phyloP scores from a whole-genome alignment of 2,329 filamentous ascomycete species.

The Aspergillus phoenicis region DNA sequence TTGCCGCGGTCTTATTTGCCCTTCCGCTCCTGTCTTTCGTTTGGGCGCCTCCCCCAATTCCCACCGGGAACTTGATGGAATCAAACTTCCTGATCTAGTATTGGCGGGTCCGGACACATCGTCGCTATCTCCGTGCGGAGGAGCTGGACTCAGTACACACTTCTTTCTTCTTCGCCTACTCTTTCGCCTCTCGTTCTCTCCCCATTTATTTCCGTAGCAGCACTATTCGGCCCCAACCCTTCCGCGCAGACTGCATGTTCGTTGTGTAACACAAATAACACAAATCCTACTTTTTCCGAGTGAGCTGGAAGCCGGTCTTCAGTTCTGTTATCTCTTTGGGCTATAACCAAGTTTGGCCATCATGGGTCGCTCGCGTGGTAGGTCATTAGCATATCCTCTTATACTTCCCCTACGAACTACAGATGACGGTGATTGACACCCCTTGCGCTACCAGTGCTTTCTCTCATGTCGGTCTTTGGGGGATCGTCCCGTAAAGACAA shows the following conservation, averaged over 20 bases:
- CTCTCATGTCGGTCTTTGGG: conserved; percentile 72
- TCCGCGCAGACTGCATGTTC: conserved; percentile 1
- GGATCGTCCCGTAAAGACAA: conserved; percentile 42
- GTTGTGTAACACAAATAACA: neutral
- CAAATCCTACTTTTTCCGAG: neutral
- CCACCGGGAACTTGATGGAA: conserved; percentile 18
- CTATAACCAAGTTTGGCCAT: conserved; percentile 15
- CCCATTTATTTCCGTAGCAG: neutral
- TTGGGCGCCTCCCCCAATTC: conserved; percentile 1
- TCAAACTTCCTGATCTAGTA: conserved; percentile 16
- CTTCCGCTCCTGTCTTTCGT: conserved; percentile 6
- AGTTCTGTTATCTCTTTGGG: conserved; percentile 9
- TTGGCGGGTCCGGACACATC: conserved; percentile 23
- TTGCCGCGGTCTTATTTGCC: conserved; percentile 7
- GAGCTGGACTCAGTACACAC: conserved; percentile 20
- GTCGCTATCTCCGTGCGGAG: conserved; percentile 23
- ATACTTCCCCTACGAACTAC: conserved; percentile 2
- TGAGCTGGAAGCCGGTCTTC: conserved; percentile 21
- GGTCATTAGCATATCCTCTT: conserved; percentile 22
- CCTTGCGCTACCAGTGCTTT: conserved; percentile 65
- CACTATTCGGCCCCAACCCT: conserved; percentile 1
- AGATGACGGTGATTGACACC: conserved; percentile 20
- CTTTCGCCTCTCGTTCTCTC: conserved; percentile 10
- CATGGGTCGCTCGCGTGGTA: conserved; percentile 46
- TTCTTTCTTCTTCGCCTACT: conserved; percentile 5